Base-by-base conservation (phyloP, 208 protist genomes). In the Wallacemonas sp. region DNA sequence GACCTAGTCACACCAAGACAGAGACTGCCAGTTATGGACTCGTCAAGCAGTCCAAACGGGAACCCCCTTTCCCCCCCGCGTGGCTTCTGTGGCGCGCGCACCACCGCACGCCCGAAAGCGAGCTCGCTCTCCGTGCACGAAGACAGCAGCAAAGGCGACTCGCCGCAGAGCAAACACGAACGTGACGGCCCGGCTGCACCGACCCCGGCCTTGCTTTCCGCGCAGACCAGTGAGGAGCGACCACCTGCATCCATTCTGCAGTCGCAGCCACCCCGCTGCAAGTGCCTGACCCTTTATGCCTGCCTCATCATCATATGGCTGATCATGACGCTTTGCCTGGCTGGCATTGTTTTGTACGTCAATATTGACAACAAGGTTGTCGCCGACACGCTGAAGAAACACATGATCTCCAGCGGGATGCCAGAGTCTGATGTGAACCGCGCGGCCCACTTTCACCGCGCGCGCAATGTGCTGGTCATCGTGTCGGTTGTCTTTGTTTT, bases 381-480 rank as follows among this genome's bases (percentile, higher is more conserved):
- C 1, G 18, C 39, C 1, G 20, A 49, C 32, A 39, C 59, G 25
- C 42, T 67, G n/a, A 3, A 14, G 26, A 2, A 52, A 0, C 28
- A 29, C 20, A 32, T 50, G n/a, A 29, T 29, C 26, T 11, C n/a
- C 20, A 50, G 28, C 2, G 31, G 42, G 4, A 18, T 49, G 18
- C 44, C 38, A 20, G 20, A n/a, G 12, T 39, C 36, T 4, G 12
- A 38, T 14, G 36, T 29, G 0, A 7, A 62, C 55, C 39, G 20
- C 11, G 16, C n/a, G 7, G 55, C 44, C 8, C 55, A 44, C n/a
- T 36, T 33, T 33, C 25, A 57, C n/a, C 49, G 25, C n/a, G 69
- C 74, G 11, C 62, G 65, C 32, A 70, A 75, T 36, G 45, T 62
- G 20, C 48, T 80, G 23, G 29, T 80, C n/a, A 25, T 45, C 14